Evolutionary conservation across 352 stramenopile genomes (phyloP).

Genomic region (Albugo candida): DNA sequence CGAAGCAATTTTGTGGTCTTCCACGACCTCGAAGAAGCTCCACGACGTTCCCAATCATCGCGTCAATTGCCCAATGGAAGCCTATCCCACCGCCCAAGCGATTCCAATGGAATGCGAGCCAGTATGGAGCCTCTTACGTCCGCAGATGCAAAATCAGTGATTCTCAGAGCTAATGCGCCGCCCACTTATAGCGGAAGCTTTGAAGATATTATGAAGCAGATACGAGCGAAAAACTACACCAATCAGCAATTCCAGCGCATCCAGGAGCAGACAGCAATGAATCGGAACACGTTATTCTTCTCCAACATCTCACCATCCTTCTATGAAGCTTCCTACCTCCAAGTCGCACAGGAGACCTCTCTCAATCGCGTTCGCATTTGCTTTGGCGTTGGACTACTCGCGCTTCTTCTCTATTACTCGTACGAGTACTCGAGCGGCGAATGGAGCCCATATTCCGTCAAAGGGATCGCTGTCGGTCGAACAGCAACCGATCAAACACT

Average conservation of each 20-base stretch:
- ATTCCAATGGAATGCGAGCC: not conserved
- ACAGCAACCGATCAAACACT: slow-evolving; percentile 18
- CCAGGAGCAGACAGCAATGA: slow-evolving; percentile 58
- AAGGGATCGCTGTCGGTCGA: slow-evolving; percentile 11
- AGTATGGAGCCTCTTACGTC: slow-evolving; percentile 1
- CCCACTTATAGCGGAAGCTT: slow-evolving; percentile 20
- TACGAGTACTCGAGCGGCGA: slow-evolving; percentile 26
- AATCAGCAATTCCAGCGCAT: slow-evolving; percentile 61
- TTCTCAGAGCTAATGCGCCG: slow-evolving; percentile 39
- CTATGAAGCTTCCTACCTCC: slow-evolving; percentile 48
- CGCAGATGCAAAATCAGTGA: slow-evolving; percentile 38
- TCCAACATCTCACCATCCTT: slow-evolving; percentile 26
- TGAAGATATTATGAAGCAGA: slow-evolving; percentile 58
- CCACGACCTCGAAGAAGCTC: no score
- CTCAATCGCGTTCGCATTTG: slow-evolving; percentile 34
- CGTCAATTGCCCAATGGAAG: not conserved
- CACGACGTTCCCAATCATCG: not conserved
- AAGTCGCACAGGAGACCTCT: slow-evolving; percentile 24
- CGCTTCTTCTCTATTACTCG: slow-evolving; percentile 30
- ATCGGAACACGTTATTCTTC: slow-evolving; percentile 30
- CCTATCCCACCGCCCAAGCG: not conserved
- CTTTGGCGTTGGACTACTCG: slow-evolving; percentile 32
- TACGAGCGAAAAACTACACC: slow-evolving; percentile 61
- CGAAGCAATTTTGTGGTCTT: no score
- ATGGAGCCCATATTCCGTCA: slow-evolving; percentile 13